phyloP scores from a whole-genome alignment of 2,329 filamentous ascomycete genomes.

The Emmonsia crescens region DNA sequence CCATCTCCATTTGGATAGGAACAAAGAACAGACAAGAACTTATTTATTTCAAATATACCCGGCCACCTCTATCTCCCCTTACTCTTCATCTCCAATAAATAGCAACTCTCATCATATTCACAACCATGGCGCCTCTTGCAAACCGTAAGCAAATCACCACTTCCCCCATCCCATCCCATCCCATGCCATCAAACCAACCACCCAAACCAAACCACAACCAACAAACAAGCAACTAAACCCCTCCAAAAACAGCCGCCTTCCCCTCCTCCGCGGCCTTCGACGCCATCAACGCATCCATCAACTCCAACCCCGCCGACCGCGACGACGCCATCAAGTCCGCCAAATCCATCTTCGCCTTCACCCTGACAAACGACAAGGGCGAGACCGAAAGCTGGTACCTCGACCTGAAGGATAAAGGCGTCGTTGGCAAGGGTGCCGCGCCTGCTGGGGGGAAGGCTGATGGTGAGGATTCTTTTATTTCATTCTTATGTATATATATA shows the following conservation, averaged over 20 bases:
- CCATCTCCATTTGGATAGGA: background rate
- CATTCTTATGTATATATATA: background rate
- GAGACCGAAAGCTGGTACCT: slow-evolving; percentile 85
- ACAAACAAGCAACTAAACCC: background rate
- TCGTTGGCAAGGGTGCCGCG: slow-evolving; percentile 62
- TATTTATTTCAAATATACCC: no score
- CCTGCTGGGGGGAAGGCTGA: slow-evolving; percentile 66
- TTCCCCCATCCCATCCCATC: background rate
- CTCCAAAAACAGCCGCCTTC: slow-evolving; percentile 56
- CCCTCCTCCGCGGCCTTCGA: slow-evolving; percentile 89
- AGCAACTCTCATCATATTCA: no score
- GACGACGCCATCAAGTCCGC: slow-evolving; percentile 84
- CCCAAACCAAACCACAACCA: slow-evolving; percentile 3
- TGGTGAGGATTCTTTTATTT: slow-evolving; percentile 44
- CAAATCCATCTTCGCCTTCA: slow-evolving; percentile 81
- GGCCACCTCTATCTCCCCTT: no score
- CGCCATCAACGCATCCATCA: slow-evolving; percentile 63
- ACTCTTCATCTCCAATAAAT: no score
- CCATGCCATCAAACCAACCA: slow-evolving; percentile 4
- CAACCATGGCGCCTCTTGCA: slow-evolving; percentile 57
- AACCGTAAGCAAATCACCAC: slow-evolving; percentile 45
- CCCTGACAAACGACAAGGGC: slow-evolving; percentile 74
- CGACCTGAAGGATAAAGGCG: slow-evolving; percentile 83
- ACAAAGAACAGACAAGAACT: background rate
- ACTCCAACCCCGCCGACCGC: slow-evolving; percentile 57